Conservation (phyloP, 306 rosid genomes). For the Corylus heterophylla region DNA sequence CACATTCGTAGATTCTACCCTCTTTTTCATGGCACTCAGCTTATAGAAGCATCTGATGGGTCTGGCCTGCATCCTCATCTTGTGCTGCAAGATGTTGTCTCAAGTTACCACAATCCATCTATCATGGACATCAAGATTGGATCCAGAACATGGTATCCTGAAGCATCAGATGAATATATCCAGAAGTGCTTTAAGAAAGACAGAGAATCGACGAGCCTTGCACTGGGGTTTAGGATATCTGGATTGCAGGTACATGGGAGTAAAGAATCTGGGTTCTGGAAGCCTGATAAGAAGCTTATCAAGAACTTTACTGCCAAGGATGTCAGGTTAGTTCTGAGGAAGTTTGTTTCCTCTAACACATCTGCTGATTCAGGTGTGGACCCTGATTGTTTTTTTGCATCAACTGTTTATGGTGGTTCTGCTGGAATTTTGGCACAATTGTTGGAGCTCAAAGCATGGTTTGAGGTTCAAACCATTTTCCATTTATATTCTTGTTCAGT, state of each 20-base stretch:
- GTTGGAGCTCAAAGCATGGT: slow-evolving; percentile 73
- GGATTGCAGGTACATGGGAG: slow-evolving; percentile 54
- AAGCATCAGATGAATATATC: slow-evolving; percentile 62
- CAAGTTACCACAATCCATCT: slow-evolving; percentile 35
- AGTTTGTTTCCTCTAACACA: slow-evolving; percentile 60
- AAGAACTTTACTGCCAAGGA: slow-evolving; percentile 32
- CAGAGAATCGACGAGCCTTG: slow-evolving; percentile 38
- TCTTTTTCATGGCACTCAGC: slow-evolving; percentile 49
- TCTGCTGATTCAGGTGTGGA: slow-evolving; percentile 20
- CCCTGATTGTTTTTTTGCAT: slow-evolving; percentile 52
- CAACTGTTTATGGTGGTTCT: slow-evolving; percentile 52
- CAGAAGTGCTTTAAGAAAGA: slow-evolving; percentile 55
- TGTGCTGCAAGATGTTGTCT: slow-evolving; percentile 51
- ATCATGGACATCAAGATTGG: slow-evolving; percentile 79
- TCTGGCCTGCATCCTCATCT: slow-evolving; percentile 72
- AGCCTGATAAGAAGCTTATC: slow-evolving; percentile 42
- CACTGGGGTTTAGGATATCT: slow-evolving; percentile 69
- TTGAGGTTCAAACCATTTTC: slow-evolving; percentile 73
- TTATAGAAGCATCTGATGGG: slow-evolving; percentile 66
- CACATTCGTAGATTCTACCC: slow-evolving; percentile 56
- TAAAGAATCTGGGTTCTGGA: slow-evolving; percentile 50
- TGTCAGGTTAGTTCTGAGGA: slow-evolving; percentile 37
- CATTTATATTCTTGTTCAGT: slow-evolving; percentile 75
- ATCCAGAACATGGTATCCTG: slow-evolving; percentile 73
- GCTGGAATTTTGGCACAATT: slow-evolving; percentile 57